These are phyloP conservation scores for Mucor sp. DNA, from an alignment of 371 early-diverging fungal species.

Conservation along the genomic window DNA sequence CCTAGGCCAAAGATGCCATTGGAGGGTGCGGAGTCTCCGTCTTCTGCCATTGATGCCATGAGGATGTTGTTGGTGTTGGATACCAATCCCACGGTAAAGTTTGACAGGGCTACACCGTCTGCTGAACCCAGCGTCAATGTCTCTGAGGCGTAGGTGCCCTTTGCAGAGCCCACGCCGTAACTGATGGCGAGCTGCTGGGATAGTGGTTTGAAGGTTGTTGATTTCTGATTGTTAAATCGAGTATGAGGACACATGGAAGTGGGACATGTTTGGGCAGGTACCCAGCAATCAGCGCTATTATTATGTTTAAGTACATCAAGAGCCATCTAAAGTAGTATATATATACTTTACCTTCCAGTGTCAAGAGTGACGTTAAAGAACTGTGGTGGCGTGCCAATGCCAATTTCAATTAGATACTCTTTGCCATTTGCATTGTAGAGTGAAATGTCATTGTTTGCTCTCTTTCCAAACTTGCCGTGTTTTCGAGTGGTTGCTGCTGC, in stretches of 20 bases:
- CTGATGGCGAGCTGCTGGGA: conserved; percentile 27
- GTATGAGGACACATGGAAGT: conserved; percentile 29
- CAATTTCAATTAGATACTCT: conserved; percentile 39
- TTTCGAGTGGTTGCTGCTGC: background rate
- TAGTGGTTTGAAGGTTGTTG: conserved; percentile 30
- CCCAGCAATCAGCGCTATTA: conserved; percentile 43
- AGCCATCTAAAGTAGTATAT: background rate
- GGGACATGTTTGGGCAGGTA: conserved; percentile 39
- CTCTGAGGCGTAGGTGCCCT: conserved; percentile 41
- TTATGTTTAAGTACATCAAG: background rate
- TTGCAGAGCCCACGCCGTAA: conserved; percentile 48
- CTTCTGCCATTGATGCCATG: background rate
- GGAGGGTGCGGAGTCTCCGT: conserved; percentile 26
- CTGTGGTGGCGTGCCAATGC: conserved; percentile 47
- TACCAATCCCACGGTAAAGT: background rate
- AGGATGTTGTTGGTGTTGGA: background rate
- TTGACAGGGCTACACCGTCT: conserved; percentile 8
- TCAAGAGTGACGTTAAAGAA: conserved; percentile 44
- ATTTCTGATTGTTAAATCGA: conserved; percentile 35
- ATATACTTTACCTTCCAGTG: conserved; percentile 26
- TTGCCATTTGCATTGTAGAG: conserved; percentile 44
- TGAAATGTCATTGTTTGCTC: conserved; percentile 15
- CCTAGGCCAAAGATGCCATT: conserved; percentile 58
- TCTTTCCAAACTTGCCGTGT: background rate
- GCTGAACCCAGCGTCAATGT: conserved; percentile 25